phyloP scores from a whole-genome alignment of 805 yeast species.

The Ogataea pignaliae region DNA sequence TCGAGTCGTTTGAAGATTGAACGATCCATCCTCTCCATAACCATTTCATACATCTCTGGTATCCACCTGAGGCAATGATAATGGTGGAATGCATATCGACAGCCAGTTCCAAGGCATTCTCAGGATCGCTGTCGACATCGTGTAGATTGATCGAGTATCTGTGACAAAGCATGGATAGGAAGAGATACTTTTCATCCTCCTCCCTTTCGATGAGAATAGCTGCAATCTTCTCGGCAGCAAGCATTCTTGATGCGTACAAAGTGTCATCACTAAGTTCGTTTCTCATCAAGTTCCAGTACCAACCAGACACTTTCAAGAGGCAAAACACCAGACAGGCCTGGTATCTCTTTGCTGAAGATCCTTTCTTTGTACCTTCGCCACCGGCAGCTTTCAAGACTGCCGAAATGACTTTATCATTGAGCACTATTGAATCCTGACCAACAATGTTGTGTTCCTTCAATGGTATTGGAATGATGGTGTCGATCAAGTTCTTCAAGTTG shows the following conservation, averaged over 20 bases:
- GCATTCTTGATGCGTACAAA: conserved; percentile 53
- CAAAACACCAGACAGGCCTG: conserved; percentile 67
- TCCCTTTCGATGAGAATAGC: conserved; percentile 63
- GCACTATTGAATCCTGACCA: conserved; percentile 52
- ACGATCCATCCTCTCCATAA: conserved; percentile 92
- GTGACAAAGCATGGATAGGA: conserved; percentile 73
- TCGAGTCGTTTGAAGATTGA: conserved; percentile 66
- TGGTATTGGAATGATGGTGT: conserved; percentile 65
- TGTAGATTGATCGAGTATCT: conserved; percentile 63
- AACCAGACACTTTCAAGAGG: conserved; percentile 66
- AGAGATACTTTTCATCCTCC: conserved; percentile 54
- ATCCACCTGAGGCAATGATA: conserved; percentile 76
- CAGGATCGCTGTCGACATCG: conserved; percentile 57
- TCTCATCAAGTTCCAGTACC: conserved; percentile 64
- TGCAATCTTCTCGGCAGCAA: conserved; percentile 73
- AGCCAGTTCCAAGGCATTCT: conserved; percentile 79
- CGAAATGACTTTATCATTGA: conserved; percentile 53
- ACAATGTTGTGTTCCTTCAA: conserved; percentile 47
- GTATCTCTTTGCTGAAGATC: conserved; percentile 56
- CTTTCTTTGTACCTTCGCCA: conserved; percentile 61
- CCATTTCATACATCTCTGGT: conserved; percentile 84
- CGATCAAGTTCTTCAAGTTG: conserved; percentile 69
- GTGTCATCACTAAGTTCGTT: conserved; percentile 65
- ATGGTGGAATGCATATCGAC: conserved; percentile 78
- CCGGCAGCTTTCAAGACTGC: conserved; percentile 75